Evolutionary conservation across 129 eudicot genomes (phyloP), one percentile per base, ranked within the genome.

Genomic region (Arctium lappa): DNA sequence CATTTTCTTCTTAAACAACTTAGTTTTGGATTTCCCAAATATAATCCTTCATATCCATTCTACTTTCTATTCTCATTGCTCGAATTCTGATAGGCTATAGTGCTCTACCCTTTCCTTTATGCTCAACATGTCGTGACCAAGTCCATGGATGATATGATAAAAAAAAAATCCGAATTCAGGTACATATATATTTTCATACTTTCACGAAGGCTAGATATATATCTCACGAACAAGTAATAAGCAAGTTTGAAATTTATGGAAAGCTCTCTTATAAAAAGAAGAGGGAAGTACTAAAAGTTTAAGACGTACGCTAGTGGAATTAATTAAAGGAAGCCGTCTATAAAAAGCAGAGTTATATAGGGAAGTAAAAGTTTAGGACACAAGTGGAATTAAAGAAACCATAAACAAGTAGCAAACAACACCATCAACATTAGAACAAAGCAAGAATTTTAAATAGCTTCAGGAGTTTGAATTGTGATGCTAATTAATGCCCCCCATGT

Each of bases 401-500:
- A 36, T 30, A 46, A 27, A 38, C 11, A 80, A 81, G 79, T 73
- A 44, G 74, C 74, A 63, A 73, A 81, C 65, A 82, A 73, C 27
- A 42, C 66, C 37, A 38, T 18, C 6, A n/a, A 16, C 37, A 6
- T 1, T 65, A 65, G 63, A 75, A 69, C 46, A 62, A 53, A 66
- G 27, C 5, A 48, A 6, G 69, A 69, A 48, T 69, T 46, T 76
- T 12, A 76, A 68, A 83, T 42, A 36, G 63, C 66, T 76, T 70
- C 86, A 83, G 78, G 82, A 73, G 78, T 42, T 76, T 46, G 39
- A 80, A 10, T 80, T 80, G 69, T 70, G 80, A 48, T 83, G 65
- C 68, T 79, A 79, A 40, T 22, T 65, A 65, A 65, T 65, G 86
- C 73, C 69, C 71, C 22, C 82, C 85, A 75, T 85, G 85, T 80